Evolutionary conservation across 2,329 filamentous ascomycete genomes (phyloP).

Genomic region (Penicillium janthinellum): DNA sequence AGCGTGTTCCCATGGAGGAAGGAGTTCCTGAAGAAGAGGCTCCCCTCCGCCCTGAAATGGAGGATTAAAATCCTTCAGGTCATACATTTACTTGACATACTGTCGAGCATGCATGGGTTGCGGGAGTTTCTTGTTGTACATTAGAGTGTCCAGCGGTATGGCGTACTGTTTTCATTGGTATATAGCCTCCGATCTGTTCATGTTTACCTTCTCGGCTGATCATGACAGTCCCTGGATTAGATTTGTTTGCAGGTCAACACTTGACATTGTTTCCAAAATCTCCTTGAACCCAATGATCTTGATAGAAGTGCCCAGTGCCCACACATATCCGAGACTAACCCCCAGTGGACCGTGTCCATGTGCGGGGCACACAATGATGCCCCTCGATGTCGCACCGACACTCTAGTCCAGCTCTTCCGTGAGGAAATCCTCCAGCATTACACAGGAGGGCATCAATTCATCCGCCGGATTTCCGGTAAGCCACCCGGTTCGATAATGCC

Average conservation of each 20-base stretch:
- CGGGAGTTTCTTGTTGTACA: slow-evolving; percentile 9
- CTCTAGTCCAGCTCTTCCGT: slow-evolving; percentile 3
- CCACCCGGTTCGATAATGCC: not conserved
- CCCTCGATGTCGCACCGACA: not conserved
- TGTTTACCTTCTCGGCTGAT: not conserved
- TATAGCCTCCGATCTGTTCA: slow-evolving; percentile 6
- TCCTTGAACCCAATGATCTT: not conserved
- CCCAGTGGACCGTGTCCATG: not conserved
- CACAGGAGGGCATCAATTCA: not conserved
- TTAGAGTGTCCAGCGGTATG: slow-evolving; percentile 8
- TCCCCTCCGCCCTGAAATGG: slow-evolving; percentile 13
- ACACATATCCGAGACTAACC: not conserved
- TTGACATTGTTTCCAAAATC: not conserved
- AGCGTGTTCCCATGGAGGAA: slow-evolving; percentile 18
- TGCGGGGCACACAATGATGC: not conserved
- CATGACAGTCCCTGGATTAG: not conserved
- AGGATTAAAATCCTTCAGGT: slow-evolving; percentile 10
- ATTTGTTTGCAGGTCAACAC: not conserved
- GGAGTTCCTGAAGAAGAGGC: slow-evolving; percentile 16
- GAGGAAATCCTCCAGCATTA: not conserved
- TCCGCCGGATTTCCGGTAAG: slow-evolving; percentile 4
- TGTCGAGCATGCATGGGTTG: slow-evolving; percentile 9
- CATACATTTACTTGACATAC: not conserved
- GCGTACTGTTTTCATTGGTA: slow-evolving; percentile 9
- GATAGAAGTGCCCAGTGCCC: not conserved